Conservation (phyloP, 805 yeast genomes). For the Maudiozyma barnettii region DNA sequence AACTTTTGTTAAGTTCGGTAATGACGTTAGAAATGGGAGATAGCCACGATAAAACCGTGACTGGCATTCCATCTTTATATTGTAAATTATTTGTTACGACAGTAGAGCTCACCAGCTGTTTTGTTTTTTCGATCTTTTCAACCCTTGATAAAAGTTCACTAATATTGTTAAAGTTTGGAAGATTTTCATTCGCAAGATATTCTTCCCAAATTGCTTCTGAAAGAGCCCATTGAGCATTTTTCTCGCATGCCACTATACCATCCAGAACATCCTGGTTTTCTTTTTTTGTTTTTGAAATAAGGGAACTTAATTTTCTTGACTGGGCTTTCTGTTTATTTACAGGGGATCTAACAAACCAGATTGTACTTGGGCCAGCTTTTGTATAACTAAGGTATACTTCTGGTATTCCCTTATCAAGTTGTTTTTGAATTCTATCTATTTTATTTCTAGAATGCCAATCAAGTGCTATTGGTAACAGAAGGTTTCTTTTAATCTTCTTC, state of each 20-base stretch:
- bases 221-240: conserved; percentile 17
- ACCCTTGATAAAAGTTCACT: background rate
- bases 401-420: conserved; percentile 23
- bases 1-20: conserved; percentile 3
- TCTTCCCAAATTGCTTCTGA: conserved; percentile 29
- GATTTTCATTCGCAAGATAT: background rate
- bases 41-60: conserved; percentile 20
- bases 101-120: background rate
- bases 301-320: conserved; percentile 16
- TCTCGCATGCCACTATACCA: conserved; percentile 9
- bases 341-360: conserved; percentile 27
- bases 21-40: conserved; percentile 15
- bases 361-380: conserved; percentile 16
- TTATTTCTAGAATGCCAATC: conserved; percentile 15
- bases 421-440: conserved; percentile 12
- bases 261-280: conserved; percentile 17
- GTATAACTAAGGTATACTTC: conserved; percentile 15
- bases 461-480: conserved; percentile 22
- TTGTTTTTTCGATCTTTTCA: background rate
- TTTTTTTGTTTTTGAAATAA: conserved; percentile 16
- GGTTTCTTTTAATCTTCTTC: conserved; percentile 9
- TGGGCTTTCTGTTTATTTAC: conserved; percentile 22
- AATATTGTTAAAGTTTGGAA: background rate
- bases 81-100: background rate
- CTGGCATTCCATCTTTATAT: background rate